These are phyloP conservation scores for Aspergillus bridgeri DNA, from an alignment of 495 filamentous ascomycete species.

Conservation along the genomic window DNA sequence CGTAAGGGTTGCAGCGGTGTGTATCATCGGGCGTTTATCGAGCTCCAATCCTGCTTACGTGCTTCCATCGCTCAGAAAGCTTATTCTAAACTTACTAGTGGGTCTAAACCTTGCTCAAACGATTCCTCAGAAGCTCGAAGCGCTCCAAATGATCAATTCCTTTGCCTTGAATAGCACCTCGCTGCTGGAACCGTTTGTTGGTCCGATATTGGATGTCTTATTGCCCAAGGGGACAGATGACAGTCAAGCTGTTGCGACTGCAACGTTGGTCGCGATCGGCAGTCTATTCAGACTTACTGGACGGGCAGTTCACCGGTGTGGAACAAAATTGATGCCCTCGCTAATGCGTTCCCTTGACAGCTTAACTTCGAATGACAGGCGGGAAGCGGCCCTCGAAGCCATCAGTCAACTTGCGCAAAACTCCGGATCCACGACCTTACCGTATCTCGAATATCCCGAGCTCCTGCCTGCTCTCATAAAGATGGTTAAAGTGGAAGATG, in stretches of 20 bases:
- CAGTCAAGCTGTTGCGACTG: constrained; percentile 82
- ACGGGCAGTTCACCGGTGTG: constrained; percentile 80
- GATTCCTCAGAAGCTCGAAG: constrained; percentile 89
- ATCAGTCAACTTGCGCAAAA: constrained; percentile 90
- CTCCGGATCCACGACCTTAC: constrained; percentile 94
- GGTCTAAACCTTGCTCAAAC: constrained; percentile 93
- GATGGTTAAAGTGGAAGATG: constrained; percentile 86
- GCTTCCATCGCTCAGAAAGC: constrained; percentile 88
- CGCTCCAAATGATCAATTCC: constrained; percentile 84
- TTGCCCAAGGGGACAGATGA: constrained; percentile 82
- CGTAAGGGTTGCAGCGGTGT: constrained; percentile 89
- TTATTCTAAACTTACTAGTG: constrained; percentile 93
- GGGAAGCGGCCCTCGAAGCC: constrained; percentile 85
- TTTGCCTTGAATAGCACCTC: constrained; percentile 87
- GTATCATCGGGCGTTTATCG: constrained; percentile 91
- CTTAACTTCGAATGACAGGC: constrained; percentile 79
- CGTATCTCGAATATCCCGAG: constrained; percentile 90
- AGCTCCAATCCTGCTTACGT: constrained; percentile 93
- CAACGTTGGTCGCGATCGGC: constrained; percentile 87
- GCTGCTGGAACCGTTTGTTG: constrained; percentile 90
- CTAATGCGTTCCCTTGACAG: constrained; percentile 91
- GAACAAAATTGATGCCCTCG: constrained; percentile 86
- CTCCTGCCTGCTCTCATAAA: constrained; percentile 86
- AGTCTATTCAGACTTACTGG: constrained; percentile 91
- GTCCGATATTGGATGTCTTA: constrained; percentile 85